Conservation (phyloP, 306 rosid genomes). For the Bauhinia variegata region DNA sequence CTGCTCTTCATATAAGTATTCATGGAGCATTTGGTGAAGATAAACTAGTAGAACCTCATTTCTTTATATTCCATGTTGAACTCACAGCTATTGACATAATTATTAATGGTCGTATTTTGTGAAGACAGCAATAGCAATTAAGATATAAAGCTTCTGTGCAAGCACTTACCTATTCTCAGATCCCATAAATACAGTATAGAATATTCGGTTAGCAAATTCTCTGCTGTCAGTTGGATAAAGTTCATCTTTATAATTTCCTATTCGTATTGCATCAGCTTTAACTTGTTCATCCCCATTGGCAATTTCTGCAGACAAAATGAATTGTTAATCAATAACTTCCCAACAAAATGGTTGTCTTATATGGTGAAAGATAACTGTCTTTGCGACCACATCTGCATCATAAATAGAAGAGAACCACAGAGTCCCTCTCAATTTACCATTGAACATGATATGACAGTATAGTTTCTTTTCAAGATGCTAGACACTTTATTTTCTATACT, state of each 20-base stretch:
- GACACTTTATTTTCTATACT: slow-evolving; percentile 12
- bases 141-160: slow-evolving; percentile 9
- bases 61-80: too few species aligned
- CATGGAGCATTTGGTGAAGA: slow-evolving; percentile 13
- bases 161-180: slow-evolving; percentile 80
- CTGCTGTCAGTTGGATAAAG: slow-evolving; percentile 84
- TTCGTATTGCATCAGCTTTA: slow-evolving; percentile 86
- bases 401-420: neutral
- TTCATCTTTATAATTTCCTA: slow-evolving; percentile 87
- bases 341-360: slow-evolving; percentile 6
- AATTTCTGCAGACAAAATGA: slow-evolving; percentile 63
- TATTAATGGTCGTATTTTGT: slow-evolving; percentile 1
- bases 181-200: slow-evolving; percentile 93
- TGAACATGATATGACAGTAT: slow-evolving; percentile 16
- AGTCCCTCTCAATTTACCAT: slow-evolving; percentile 2
- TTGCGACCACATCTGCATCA: slow-evolving; percentile 21
- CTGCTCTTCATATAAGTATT: slow-evolving; percentile 5
- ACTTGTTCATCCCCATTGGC: slow-evolving; percentile 87
- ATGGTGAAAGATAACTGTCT: slow-evolving; percentile 16
- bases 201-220: slow-evolving; percentile 86
- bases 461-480: slow-evolving; percentile 27
- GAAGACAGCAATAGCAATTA: neutral
- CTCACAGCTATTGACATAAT: neutral
- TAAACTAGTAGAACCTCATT: neutral
- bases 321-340: slow-evolving; percentile 28